phyloP scores from a whole-genome alignment of 2,329 filamentous ascomycete species.

The Penicillium sp. region DNA sequence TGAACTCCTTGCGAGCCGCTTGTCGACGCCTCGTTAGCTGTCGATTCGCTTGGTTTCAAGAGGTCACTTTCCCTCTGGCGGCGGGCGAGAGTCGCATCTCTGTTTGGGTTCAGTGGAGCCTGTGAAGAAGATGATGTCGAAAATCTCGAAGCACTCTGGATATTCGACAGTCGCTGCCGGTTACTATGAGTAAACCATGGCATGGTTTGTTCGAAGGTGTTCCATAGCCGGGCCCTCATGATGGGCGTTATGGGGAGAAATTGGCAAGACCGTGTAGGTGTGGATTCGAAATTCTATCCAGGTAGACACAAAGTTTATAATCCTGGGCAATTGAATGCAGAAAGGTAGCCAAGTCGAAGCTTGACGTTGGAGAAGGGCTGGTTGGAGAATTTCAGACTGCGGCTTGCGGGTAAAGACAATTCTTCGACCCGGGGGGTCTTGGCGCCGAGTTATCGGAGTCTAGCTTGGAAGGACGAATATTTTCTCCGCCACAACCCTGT shows the following conservation, averaged over 20 bases:
- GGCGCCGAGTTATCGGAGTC: slow-evolving; percentile 11
- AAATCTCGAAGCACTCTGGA: slow-evolving; percentile 14
- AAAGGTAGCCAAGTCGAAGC: neutral
- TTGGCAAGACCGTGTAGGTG: neutral
- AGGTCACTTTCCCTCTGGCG: slow-evolving; percentile 13
- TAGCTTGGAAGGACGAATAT: slow-evolving; percentile 20
- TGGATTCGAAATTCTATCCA: neutral
- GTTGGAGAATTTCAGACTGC: slow-evolving; percentile 2
- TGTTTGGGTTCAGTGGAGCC: neutral
- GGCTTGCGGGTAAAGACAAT: neutral
- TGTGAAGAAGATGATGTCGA: slow-evolving; percentile 5
- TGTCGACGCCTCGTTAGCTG: neutral
- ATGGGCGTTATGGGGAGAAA: slow-evolving; percentile 11
- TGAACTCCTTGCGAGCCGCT: slow-evolving; percentile 1
- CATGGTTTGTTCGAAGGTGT: slow-evolving; percentile 27
- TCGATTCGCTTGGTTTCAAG: slow-evolving; percentile 6
- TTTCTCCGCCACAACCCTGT: slow-evolving; percentile 16
- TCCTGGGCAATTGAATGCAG: neutral
- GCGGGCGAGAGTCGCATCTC: slow-evolving; percentile 1
- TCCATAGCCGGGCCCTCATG: slow-evolving; percentile 33
- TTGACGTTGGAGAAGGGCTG: neutral
- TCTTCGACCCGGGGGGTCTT: slow-evolving; percentile 11
- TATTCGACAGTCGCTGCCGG: slow-evolving; percentile 18
- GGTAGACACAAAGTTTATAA: neutral
- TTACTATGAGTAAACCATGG: slow-evolving; percentile 29